These are phyloP conservation scores for Hyphodiscus hymeniophilus DNA, from an alignment of 495 filamentous ascomycete genomes.

Conservation along the genomic window DNA sequence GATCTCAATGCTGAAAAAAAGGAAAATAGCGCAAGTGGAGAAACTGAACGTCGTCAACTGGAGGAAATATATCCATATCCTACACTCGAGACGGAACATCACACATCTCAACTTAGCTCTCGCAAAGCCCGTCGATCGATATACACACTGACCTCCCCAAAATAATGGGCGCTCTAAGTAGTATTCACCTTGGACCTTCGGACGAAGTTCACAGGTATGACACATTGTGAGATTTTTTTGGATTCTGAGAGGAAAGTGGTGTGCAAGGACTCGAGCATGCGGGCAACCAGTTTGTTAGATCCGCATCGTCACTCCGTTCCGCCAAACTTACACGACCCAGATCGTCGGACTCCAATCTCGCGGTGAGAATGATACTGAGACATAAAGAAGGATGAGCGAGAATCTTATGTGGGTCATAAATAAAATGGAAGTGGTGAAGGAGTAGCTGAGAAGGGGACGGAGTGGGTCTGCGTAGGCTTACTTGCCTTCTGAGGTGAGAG, in stretches of 20 bases:
- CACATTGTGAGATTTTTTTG: too few relatives aligned
- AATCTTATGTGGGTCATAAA: conserved; percentile 6
- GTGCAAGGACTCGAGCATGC: conserved; percentile 15
- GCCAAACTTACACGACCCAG: not conserved
- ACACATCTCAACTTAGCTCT: too few relatives aligned
- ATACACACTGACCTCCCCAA: conserved; percentile 7
- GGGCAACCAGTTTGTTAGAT: conserved; percentile 9
- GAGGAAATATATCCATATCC: too few relatives aligned
- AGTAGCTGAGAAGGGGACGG: not conserved
- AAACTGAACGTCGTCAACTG: too few relatives aligned
- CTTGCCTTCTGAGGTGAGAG: conserved; percentile 4
- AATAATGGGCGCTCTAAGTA: conserved; percentile 6
- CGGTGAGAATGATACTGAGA: conserved; percentile 7
- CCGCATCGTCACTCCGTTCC: too few relatives aligned
- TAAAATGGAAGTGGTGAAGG: conserved; percentile 4
- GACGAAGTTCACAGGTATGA: too few relatives aligned
- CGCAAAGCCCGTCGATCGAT: conserved; percentile 5
- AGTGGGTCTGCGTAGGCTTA: conserved; percentile 3
- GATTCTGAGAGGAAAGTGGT: conserved; percentile 9
- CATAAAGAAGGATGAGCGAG: conserved; percentile 3
- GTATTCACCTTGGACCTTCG: too few relatives aligned
- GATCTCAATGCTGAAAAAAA: too few relatives aligned
- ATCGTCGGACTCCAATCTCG: conserved; percentile 5
- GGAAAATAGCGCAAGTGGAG: too few relatives aligned
- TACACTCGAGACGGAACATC: too few relatives aligned